These are phyloP conservation scores for Chytriomyces confervae DNA, from an alignment of 192 early-diverging fungal genomes.

Conservation along the genomic window DNA sequence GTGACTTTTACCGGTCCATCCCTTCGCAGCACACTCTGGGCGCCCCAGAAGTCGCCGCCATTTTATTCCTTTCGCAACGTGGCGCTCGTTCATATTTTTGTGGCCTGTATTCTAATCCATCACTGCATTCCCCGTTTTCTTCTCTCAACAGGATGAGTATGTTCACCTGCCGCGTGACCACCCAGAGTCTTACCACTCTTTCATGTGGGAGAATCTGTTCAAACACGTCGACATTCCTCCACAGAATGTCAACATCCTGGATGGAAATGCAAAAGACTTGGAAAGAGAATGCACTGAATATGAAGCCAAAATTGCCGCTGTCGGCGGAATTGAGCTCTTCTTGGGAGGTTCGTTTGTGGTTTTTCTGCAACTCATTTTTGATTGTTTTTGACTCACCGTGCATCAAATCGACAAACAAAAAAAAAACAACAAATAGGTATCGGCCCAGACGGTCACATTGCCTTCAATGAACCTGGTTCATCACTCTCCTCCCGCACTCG, in stretches of 20 bases:
- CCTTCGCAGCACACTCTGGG: no score
- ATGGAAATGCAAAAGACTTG: constrained; percentile 83
- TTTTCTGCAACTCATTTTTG: no score
- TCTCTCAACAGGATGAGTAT: constrained; percentile 69
- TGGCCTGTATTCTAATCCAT: no score
- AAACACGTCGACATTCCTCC: constrained; percentile 83
- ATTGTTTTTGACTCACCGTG: no score
- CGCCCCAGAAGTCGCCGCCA: not conserved
- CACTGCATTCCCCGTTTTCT: not conserved
- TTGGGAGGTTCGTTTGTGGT: constrained; percentile 59
- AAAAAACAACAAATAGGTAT: constrained; percentile 51
- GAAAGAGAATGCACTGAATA: constrained; percentile 80
- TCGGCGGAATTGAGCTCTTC: constrained; percentile 88
- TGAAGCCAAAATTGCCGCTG: constrained; percentile 78
- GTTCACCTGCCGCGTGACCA: constrained; percentile 82
- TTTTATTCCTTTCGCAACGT: not conserved
- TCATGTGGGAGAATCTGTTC: constrained; percentile 92
- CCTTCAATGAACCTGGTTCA: constrained; percentile 90
- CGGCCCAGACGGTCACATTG: constrained; percentile 90
- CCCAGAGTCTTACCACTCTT: constrained; percentile 88
- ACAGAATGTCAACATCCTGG: constrained; percentile 82
- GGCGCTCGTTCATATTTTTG: not conserved
- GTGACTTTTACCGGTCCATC: not conserved
- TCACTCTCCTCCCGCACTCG: constrained; percentile 80
- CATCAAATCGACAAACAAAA: no score